Percentiles rank a stretch among this genome's conserved stretches.
Evolutionary conservation across 352 stramenopile genomes (phyloP).

Genomic region (Pythium brassicae): DNA sequence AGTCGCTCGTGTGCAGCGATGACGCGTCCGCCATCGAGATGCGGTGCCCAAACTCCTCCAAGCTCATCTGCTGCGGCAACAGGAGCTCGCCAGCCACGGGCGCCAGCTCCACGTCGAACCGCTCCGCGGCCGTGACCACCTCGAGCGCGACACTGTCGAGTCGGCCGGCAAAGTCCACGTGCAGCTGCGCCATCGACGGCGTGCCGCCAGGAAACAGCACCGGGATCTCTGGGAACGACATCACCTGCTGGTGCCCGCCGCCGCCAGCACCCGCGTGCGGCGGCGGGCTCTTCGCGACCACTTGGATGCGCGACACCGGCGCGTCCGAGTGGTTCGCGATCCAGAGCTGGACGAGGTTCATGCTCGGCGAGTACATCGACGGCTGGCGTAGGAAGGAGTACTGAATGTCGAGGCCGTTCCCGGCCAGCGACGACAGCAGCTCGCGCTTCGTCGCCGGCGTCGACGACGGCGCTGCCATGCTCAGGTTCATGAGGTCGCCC

Average conservation of each 20-base stretch:
- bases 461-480: slow-evolving; percentile 28
- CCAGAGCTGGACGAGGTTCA: slow-evolving; percentile 76
- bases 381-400: slow-evolving; percentile 62
- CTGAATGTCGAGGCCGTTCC: slow-evolving; percentile 60
- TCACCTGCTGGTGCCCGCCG: slow-evolving; percentile 29
- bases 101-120: slow-evolving; percentile 52
- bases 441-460: slow-evolving; percentile 30
- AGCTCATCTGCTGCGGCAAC: slow-evolving; percentile 59
- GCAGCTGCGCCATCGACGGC: slow-evolving; percentile 71
- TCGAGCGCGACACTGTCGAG: slow-evolving; percentile 66
- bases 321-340: slow-evolving; percentile 61
- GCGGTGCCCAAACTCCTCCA: slow-evolving; percentile 68
- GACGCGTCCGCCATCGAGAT: slow-evolving; percentile 55
- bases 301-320: slow-evolving; percentile 47
- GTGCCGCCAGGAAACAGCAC: slow-evolving; percentile 77
- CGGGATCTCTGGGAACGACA: slow-evolving; percentile 79
- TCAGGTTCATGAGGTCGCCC: slow-evolving; percentile 60
- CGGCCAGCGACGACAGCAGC: slow-evolving; percentile 43
- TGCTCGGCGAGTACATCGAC: slow-evolving; percentile 51
- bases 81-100: slow-evolving; percentile 66
- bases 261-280: slow-evolving; percentile 2
- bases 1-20: slow-evolving; percentile 54
- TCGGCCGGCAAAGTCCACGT: slow-evolving; percentile 76
- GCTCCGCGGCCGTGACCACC: slow-evolving; percentile 48
- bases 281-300: slow-evolving; percentile 30